phyloP scores from a whole-genome alignment of 73 alveolate species.

The Stentor coeruleus region DNA sequence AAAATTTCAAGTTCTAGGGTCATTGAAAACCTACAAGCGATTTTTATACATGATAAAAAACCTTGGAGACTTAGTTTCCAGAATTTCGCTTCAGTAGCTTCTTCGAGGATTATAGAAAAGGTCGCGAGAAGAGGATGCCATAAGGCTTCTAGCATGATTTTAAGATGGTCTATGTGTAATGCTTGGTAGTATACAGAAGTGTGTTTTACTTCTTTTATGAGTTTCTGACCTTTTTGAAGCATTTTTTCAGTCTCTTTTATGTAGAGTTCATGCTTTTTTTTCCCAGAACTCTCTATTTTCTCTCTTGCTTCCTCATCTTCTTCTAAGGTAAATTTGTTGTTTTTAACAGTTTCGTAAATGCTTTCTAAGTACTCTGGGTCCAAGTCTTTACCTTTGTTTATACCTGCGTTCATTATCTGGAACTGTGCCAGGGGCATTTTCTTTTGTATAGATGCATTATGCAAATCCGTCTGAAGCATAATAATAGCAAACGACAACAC shows the following conservation, averaged over 20 bases:
- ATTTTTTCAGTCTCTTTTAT: constrained; percentile 74
- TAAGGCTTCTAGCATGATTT: constrained; percentile 59
- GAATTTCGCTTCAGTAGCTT: constrained; percentile 52
- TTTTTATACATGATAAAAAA: constrained; percentile 54
- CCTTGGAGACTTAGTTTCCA: constrained; percentile 67
- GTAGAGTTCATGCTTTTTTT: constrained; percentile 69
- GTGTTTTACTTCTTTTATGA: constrained; percentile 55
- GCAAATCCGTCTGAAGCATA: constrained; percentile 97
- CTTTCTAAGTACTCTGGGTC: constrained; percentile 72
- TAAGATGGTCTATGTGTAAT: constrained; percentile 53
- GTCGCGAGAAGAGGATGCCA: constrained; percentile 86
- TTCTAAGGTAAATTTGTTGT: constrained; percentile 86
- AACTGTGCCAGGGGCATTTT: constrained; percentile 80
- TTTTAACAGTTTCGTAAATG: constrained; percentile 70
- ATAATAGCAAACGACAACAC: constrained; percentile 84
- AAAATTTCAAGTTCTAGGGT: constrained; percentile 65
- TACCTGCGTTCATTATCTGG: constrained; percentile 64
- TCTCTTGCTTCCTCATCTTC: constrained; percentile 91
- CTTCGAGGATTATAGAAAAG: constrained; percentile 67
- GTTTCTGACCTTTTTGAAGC: constrained; percentile 70
- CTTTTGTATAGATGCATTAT: constrained; percentile 84
- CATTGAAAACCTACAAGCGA: constrained; percentile 57
- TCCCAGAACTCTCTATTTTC: constrained; percentile 66
- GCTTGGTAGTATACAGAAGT: constrained; percentile 42
- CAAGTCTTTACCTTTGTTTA: constrained; percentile 69